phyloP scores from a whole-genome alignment of 2,329 filamentous ascomycete species.

The Colletotrichum cuscutae region DNA sequence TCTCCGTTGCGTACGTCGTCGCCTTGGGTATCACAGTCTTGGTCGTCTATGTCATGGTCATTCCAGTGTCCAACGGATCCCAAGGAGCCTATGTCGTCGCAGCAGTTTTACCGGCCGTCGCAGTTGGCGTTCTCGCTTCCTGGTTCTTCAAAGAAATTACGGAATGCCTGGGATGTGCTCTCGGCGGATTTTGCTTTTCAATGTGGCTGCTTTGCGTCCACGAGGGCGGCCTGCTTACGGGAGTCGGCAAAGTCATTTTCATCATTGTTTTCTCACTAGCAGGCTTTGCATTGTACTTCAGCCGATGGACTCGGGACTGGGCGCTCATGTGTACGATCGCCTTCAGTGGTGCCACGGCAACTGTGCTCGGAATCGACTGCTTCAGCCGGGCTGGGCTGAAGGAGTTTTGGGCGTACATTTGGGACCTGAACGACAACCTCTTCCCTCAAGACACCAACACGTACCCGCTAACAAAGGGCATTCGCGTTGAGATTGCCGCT shows the following conservation, averaged over 20 bases:
- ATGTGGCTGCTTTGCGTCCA: constrained; percentile 92
- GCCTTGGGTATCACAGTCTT: constrained; percentile 82
- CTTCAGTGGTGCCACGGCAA: constrained; percentile 82
- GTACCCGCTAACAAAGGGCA: constrained; percentile 88
- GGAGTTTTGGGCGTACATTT: constrained; percentile 96
- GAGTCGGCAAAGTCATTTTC: constrained; percentile 71
- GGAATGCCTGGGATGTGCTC: constrained; percentile 82
- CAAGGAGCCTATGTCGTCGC: constrained; percentile 92
- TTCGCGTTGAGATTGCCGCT: constrained; percentile 84
- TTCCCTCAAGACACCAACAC: constrained; percentile 82
- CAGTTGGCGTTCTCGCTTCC: constrained; percentile 78
- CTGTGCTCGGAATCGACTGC: constrained; percentile 89
- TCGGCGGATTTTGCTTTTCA: constrained; percentile 85
- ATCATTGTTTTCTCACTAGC: constrained; percentile 77
- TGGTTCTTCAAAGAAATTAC: constrained; percentile 83
- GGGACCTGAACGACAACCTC: constrained; percentile 80
- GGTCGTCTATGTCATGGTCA: constrained; percentile 88
- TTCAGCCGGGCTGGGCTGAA: constrained; percentile 91
- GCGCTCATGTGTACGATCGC: constrained; percentile 80
- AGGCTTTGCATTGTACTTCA: constrained; percentile 81
- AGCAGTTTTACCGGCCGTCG: constrained; percentile 74
- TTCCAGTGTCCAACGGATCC: constrained; percentile 77
- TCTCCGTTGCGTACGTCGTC: constrained; percentile 80
- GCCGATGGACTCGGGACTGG: constrained; percentile 80
- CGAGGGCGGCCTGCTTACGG: constrained; percentile 77